A percentile compares a stretch with the other conserved stretches of the same genome.
These are phyloP conservation scores for Vanrija sp. DNA, from an alignment of 1,284 basidiomycete genomes.

Conservation along the genomic window DNA sequence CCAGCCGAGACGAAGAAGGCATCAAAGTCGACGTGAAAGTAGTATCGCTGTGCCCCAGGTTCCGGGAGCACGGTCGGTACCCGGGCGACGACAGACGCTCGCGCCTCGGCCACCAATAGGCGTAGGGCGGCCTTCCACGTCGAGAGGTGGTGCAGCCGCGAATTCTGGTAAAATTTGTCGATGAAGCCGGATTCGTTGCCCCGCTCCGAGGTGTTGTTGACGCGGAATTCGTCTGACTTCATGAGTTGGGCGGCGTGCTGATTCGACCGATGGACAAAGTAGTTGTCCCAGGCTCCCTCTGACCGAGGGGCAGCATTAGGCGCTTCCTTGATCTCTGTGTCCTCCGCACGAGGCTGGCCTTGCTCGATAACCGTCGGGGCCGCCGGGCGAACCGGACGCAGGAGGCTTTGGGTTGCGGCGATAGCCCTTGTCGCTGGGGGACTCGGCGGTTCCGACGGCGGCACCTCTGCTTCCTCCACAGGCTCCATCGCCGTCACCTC, in stretches of 20 bases:
- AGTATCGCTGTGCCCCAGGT: constrained; percentile 55
- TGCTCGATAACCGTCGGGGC: not conserved
- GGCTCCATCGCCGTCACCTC: constrained; percentile 9
- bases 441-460: constrained; percentile 1
- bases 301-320: constrained; percentile 3
- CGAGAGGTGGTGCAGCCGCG: constrained; percentile 83
- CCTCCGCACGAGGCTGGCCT: not conserved
- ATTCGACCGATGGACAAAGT: constrained; percentile 57
- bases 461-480: constrained; percentile 6
- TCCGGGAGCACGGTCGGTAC: constrained; percentile 13
- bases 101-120: constrained; percentile 72
- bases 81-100: constrained; percentile 33
- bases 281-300: constrained; percentile 46
- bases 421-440: not conserved
- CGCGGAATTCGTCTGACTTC: constrained; percentile 76
- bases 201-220: constrained; percentile 68
- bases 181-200: constrained; percentile 76
- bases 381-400: not conserved
- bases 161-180: constrained; percentile 84
- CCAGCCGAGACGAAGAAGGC: constrained; percentile 96
- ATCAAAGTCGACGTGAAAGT: constrained; percentile 96
- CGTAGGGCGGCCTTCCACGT: constrained; percentile 90
- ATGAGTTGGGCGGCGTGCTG: constrained; percentile 68
- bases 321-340: not conserved
- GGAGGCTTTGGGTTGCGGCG: not conserved